These are phyloP conservation scores for Taphrina pruni DNA, from an alignment of 1,139 yeast species.

Conservation along the genomic window DNA sequence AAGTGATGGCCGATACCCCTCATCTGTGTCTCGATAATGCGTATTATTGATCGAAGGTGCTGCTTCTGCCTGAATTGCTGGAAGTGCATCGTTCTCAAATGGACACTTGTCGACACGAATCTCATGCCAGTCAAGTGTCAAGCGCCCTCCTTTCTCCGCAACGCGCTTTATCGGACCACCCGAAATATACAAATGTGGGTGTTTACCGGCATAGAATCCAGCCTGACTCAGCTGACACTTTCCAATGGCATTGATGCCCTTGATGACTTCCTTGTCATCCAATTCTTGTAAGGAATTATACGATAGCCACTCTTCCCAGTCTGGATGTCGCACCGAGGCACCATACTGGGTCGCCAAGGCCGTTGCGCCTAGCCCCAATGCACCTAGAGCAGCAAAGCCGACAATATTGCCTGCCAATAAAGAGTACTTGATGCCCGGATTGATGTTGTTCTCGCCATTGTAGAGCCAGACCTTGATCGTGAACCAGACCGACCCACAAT, in stretches of 20 bases:
- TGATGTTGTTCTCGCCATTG: conserved; percentile 26
- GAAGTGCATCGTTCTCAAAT: conserved; percentile 3
- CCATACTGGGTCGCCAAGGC: conserved; percentile 16
- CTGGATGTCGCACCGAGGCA: conserved; percentile 17
- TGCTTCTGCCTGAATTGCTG: neutral
- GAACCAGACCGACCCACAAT: conserved; percentile 16
- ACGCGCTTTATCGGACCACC: conserved; percentile 11
- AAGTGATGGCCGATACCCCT: neutral
- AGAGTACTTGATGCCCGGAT: conserved; percentile 22
- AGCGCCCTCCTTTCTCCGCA: neutral
- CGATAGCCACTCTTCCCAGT: conserved; percentile 26
- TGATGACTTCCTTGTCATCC: conserved; percentile 8
- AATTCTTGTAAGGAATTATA: neutral
- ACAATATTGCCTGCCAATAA: conserved; percentile 20
- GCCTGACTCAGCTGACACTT: conserved; percentile 11
- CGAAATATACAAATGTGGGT: conserved; percentile 17
- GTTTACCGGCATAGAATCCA: conserved; percentile 20
- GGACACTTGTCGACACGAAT: conserved; percentile 27
- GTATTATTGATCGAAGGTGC: neutral
- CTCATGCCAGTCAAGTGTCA: conserved; percentile 24
- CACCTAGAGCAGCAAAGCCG: conserved; percentile 19
- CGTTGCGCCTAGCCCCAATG: conserved; percentile 18
- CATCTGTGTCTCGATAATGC: neutral
- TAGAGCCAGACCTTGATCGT: conserved; percentile 20
- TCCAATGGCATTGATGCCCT: conserved; percentile 6